phyloP scores from a whole-genome alignment of 2,329 filamentous ascomycete species.

The Colletotrichum sp. region DNA sequence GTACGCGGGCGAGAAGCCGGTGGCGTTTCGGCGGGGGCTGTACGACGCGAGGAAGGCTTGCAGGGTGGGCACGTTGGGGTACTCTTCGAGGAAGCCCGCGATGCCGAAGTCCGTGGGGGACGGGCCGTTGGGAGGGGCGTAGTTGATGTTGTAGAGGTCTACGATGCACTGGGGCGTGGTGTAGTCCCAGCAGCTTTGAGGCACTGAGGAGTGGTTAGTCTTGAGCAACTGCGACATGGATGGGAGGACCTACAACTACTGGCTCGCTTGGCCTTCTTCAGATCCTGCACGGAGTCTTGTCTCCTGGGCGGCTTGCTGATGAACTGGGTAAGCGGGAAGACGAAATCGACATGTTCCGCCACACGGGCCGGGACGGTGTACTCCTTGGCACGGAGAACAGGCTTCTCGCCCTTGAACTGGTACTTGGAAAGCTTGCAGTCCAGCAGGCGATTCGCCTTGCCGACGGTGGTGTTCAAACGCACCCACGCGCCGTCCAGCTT shows the following conservation, averaged over 20 bases:
- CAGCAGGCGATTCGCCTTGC: conserved; percentile 43
- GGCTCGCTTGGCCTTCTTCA: neutral
- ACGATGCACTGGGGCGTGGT: conserved; percentile 46
- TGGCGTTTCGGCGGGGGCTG: conserved; percentile 16
- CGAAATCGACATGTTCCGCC: conserved; percentile 44
- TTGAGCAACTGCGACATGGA: neutral
- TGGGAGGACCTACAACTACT: neutral
- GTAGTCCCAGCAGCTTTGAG: conserved; percentile 5
- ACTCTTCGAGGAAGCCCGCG: conserved; percentile 2
- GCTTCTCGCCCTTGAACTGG: conserved; percentile 38
- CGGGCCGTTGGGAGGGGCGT: conserved; percentile 22
- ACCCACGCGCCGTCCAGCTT: conserved; percentile 44
- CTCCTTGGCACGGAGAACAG: conserved; percentile 47
- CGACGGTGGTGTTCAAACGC: conserved; percentile 44
- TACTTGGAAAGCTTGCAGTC: conserved; percentile 45
- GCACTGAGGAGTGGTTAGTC: neutral
- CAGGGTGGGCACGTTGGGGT: neutral
- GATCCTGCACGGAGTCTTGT: conserved; percentile 25
- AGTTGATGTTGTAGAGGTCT: conserved; percentile 50
- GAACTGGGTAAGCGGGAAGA: conserved; percentile 55
- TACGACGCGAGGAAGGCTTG: neutral
- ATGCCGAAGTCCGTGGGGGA: conserved; percentile 5
- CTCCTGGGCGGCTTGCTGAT: conserved; percentile 41
- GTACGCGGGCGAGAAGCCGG: conserved; percentile 5
- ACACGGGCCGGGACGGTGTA: conserved; percentile 50